Conservation (phyloP, 2,329 filamentous ascomycete species). For the Nothophaeocryptopus gaeumannii region DNA sequence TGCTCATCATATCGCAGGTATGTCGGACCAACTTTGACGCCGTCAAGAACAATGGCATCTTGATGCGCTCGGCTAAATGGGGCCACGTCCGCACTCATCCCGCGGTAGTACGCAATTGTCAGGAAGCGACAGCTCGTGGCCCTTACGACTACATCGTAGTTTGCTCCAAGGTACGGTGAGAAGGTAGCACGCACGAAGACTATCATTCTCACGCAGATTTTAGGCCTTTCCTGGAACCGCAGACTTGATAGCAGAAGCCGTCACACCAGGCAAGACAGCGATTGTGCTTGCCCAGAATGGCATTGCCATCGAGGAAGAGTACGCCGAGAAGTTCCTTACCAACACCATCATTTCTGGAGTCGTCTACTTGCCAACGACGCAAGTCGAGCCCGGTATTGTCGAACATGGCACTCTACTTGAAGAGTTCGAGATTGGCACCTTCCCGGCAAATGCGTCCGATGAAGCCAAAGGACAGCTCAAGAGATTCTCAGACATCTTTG, state of each 20-base stretch:
- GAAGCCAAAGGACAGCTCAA: slow-evolving; percentile 15
- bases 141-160: slow-evolving; percentile 50
- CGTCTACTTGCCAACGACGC: slow-evolving; percentile 53
- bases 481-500: slow-evolving; percentile 24
- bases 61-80: slow-evolving; percentile 41
- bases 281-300: slow-evolving; percentile 63
- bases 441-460: slow-evolving; percentile 36
- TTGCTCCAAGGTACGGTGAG: slow-evolving; percentile 37
- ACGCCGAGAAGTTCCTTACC: slow-evolving; percentile 47
- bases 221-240: slow-evolving; percentile 41
- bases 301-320: slow-evolving; percentile 58
- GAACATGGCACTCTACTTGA: slow-evolving; percentile 47
- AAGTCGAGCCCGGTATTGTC: slow-evolving; percentile 50
- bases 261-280: slow-evolving; percentile 44
- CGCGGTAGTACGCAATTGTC: slow-evolving; percentile 33
- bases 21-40: slow-evolving; percentile 45
- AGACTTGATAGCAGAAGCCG: slow-evolving; percentile 40
- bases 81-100: slow-evolving; percentile 37
- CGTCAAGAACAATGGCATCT: slow-evolving; percentile 41
- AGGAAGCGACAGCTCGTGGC: slow-evolving; percentile 34
- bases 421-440: slow-evolving; percentile 51
- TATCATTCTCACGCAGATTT: background rate
- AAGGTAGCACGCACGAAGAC: too few species aligned
- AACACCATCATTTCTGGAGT: slow-evolving; percentile 57
- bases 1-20: slow-evolving; percentile 18